These are phyloP conservation scores for Trametes coccinea DNA, from an alignment of 768 basidiomycete genomes.

Conservation along the genomic window DNA sequence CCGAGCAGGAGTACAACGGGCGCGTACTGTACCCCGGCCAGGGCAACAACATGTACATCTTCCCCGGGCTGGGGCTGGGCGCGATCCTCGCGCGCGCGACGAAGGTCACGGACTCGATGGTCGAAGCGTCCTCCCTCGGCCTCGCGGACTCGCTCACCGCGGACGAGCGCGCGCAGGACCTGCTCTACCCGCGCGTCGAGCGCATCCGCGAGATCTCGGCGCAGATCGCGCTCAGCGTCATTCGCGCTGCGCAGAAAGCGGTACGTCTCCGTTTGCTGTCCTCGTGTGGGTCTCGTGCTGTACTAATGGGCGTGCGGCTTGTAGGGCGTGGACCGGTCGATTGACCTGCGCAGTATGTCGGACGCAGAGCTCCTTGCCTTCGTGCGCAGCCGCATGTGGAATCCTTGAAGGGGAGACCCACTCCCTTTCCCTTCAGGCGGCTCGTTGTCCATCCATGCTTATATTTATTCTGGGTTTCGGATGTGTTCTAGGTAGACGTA, in stretches of 20 bases:
- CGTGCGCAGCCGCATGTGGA: conserved; percentile 73
- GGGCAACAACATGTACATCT: conserved; percentile 92
- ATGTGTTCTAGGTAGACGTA: background rate
- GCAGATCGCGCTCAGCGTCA: conserved; percentile 70
- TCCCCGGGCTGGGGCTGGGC: conserved; percentile 79
- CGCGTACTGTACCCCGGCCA: conserved; percentile 74
- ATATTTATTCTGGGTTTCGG: background rate
- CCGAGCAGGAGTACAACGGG: conserved; percentile 55
- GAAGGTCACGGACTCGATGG: conserved; percentile 81
- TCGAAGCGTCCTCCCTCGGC: conserved; percentile 83
- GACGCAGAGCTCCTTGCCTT: conserved; percentile 57
- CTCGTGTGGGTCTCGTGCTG: background rate
- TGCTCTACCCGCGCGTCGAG: conserved; percentile 83
- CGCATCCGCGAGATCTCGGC: conserved; percentile 86
- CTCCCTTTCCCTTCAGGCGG: background rate
- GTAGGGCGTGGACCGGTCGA: conserved; percentile 27
- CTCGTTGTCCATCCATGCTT: background rate
- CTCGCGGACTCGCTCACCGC: conserved; percentile 70
- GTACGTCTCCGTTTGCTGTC: conserved; percentile 40
- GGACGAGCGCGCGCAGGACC: conserved; percentile 63
- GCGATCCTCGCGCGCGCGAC: conserved; percentile 69
- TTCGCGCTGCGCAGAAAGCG: conserved; percentile 77
- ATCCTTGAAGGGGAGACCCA: conserved; percentile 40
- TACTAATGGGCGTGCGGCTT: no score
- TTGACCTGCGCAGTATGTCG: conserved; percentile 53